Evolutionary conservation across 768 basidiomycete species (phyloP), one percentile per base, ranked within the genome.

Genomic region (Pisolithus marmoratus): DNA sequence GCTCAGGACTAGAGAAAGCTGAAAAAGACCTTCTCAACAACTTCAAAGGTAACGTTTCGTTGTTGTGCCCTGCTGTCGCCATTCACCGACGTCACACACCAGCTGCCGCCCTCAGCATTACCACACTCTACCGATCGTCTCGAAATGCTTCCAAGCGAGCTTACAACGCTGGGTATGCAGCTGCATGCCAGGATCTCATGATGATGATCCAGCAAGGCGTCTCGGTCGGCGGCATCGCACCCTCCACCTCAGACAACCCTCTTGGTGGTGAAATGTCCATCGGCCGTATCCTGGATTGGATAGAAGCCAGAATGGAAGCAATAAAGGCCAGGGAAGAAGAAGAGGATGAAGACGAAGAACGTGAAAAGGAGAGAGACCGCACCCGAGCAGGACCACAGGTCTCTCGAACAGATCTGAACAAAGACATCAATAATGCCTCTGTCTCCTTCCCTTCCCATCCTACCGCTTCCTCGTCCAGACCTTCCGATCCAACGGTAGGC

Each of bases 81-180:
- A 22, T 55, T 57, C 54, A 19, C 24, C 12, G 49, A 29, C 58
- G 57, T 19, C 59, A 46, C 38, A 22, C 37, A 48, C 51, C 59
- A 92, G 89, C 86, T 53, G 89, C 89, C 55, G 90, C 89, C 1
- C 72, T 90, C 47, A 88, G 87, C 67, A 85, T 92, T 56, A 90
- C 89, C 23, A 90, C 87, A 0, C 78, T 92, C 34, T 92, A 90
- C 67, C 82, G 87, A 58, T 87, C 88, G 4, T 89, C 89, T 2
- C 70, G 85, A 46, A 78, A 83, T 62, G 82, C 84, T 12, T 85
- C 88, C 5, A 90, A 90, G 67, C 77, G 83, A 24, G 85, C 88
- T 0, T 90, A 90, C 70, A 87, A 87, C 60, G 78, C 84, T 8
- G 90, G 89, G 4, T 92, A 92, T 59, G 83, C 83, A 0, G 70